Evolutionary conservation across 495 filamentous ascomycete species (phyloP).

Genomic region (Cercophora sp.): DNA sequence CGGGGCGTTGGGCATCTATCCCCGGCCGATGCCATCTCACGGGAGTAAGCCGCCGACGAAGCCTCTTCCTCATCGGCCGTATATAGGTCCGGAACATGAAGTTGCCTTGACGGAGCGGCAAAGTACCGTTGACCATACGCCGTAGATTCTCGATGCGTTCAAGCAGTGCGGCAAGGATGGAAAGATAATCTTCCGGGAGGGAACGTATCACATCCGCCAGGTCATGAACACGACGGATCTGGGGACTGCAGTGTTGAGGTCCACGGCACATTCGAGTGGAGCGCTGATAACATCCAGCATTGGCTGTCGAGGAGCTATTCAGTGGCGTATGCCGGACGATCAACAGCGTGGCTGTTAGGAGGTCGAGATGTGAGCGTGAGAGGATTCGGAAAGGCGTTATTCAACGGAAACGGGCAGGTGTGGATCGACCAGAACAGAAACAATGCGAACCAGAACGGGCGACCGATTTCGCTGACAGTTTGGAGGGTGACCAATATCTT

Average conservation of each 20-base stretch:
- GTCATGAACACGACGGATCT: slow-evolving; percentile 41
- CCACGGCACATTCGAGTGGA: slow-evolving; percentile 37
- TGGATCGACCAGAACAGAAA: slow-evolving; percentile 41
- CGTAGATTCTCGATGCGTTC: slow-evolving; percentile 41
- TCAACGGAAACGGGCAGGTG: slow-evolving; percentile 41
- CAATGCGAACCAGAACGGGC: slow-evolving; percentile 31
- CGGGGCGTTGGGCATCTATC: too few species aligned
- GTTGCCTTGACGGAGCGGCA: too few species aligned
- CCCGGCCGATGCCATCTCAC: too few species aligned
- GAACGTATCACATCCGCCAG: slow-evolving; percentile 40
- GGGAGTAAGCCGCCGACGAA: too few species aligned
- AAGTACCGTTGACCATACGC: slow-evolving; percentile 30
- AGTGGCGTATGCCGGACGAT: slow-evolving; percentile 35
- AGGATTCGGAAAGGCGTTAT: slow-evolving; percentile 37
- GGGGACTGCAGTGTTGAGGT: slow-evolving; percentile 37
- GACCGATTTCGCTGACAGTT: slow-evolving; percentile 38
- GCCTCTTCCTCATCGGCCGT: too few species aligned
- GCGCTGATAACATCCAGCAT: slow-evolving; percentile 35
- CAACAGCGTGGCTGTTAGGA: slow-evolving; percentile 40
- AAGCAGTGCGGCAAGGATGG: slow-evolving; percentile 33
- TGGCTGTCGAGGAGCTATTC: slow-evolving; percentile 33
- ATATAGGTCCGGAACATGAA: too few species aligned
- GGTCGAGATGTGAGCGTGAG: slow-evolving; percentile 33
- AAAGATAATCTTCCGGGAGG: slow-evolving; percentile 34
- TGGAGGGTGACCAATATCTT: slow-evolving; percentile 37